Conservation (phyloP, 2,329 filamentous ascomycete species). For the Knufia fluminis region DNA sequence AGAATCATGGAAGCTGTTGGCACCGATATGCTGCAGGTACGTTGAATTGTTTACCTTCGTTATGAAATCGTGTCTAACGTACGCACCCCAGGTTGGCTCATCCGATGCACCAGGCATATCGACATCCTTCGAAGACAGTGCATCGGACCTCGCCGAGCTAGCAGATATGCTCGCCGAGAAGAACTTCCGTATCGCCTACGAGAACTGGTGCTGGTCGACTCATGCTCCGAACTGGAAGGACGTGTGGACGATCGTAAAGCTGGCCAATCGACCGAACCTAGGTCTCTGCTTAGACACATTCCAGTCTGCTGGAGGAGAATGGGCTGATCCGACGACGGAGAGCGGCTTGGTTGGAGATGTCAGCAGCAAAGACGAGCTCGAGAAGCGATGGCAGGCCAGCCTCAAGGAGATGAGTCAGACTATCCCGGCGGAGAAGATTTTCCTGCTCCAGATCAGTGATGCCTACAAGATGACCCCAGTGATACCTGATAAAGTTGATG, state of each 20-base stretch:
- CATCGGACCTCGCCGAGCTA: slow-evolving; percentile 54
- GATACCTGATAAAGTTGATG: slow-evolving; percentile 41
- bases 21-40: slow-evolving; percentile 61
- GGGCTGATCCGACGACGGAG: slow-evolving; percentile 58
- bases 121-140: slow-evolving; percentile 42
- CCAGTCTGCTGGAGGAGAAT: slow-evolving; percentile 64
- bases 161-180: slow-evolving; percentile 52
- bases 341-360: slow-evolving; percentile 53
- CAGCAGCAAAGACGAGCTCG: slow-evolving; percentile 43
- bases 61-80: too few relatives aligned
- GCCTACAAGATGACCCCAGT: slow-evolving; percentile 56
- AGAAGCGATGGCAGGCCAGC: slow-evolving; percentile 44
- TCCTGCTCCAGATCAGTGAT: slow-evolving; percentile 64
- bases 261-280: slow-evolving; percentile 55
- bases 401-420: slow-evolving; percentile 47
- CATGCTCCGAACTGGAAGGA: slow-evolving; percentile 59
- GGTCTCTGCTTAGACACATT: slow-evolving; percentile 72
- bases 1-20: slow-evolving; percentile 61
- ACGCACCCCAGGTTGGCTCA: slow-evolving; percentile 50
- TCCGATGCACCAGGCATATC: slow-evolving; percentile 54
- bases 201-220: slow-evolving; percentile 77
- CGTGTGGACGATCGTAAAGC: slow-evolving; percentile 58
- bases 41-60: slow-evolving; percentile 13
- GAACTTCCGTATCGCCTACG: slow-evolving; percentile 58
- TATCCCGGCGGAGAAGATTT: slow-evolving; percentile 62